Percentiles rank a stretch among this genome's conserved stretches.
phyloP scores from a whole-genome alignment of 1,284 basidiomycete species.

The Melampsora americana region DNA sequence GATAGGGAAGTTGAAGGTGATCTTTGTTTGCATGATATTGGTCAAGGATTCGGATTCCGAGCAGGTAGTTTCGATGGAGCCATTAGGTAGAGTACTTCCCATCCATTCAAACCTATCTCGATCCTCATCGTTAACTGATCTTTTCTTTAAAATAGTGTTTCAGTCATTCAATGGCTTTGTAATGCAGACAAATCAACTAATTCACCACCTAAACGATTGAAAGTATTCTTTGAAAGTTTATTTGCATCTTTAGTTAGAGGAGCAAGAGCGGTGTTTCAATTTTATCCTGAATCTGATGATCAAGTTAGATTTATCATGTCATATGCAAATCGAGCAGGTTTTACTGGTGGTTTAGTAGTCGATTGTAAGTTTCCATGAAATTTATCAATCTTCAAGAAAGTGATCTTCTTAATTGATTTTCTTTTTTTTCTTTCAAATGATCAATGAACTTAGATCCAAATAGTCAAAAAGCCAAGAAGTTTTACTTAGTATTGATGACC shows the following conservation, averaged over 20 bases:
- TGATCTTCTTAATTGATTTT: no score
- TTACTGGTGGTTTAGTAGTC: slow-evolving; percentile 92
- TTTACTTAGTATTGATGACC: slow-evolving; percentile 52
- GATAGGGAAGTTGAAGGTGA: slow-evolving; percentile 91
- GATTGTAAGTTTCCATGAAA: slow-evolving; percentile 62
- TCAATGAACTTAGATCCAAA: slow-evolving; percentile 53
- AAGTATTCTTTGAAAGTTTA: slow-evolving; percentile 92
- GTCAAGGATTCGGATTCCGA: slow-evolving; percentile 67
- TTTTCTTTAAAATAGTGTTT: slow-evolving; percentile 65
- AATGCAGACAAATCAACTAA: slow-evolving; percentile 93
- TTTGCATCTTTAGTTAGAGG: slow-evolving; percentile 88
- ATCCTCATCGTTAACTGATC: slow-evolving; percentile 37
- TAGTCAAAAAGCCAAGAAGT: slow-evolving; percentile 54
- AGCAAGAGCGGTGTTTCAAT: slow-evolving; percentile 88
- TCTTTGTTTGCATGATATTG: slow-evolving; percentile 59
- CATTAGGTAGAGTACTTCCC: slow-evolving; percentile 68
- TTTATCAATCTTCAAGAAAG: no score
- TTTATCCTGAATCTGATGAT: slow-evolving; percentile 91
- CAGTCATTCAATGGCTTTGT: slow-evolving; percentile 96
- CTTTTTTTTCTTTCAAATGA: background rate
- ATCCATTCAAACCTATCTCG: background rate
- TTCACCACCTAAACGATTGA: slow-evolving; percentile 85
- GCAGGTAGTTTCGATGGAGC: slow-evolving; percentile 96
- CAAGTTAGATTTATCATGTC: slow-evolving; percentile 92
- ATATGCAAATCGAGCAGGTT: slow-evolving; percentile 88